Evolutionary conservation across 192 early-diverging fungal genomes (phyloP), one percentile per base, ranked within the genome.

Genomic region (Gonapodya sp.): DNA sequence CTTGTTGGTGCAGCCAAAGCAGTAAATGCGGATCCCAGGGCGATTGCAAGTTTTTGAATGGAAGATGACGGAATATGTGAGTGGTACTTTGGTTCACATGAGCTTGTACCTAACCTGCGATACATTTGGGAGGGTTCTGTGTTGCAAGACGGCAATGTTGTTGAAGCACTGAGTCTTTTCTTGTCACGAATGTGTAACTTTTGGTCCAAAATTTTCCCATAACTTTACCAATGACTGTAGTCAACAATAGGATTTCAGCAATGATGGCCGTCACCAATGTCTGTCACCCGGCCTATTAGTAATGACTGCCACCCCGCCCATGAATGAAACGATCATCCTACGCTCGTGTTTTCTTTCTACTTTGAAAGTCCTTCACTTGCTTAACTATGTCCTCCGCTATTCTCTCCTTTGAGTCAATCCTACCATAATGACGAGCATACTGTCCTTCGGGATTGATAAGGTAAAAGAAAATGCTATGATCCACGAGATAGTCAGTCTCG

Each of bases 391-490:
- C 93, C 35, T 83, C 36, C 0, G 86, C 82, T 18, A 95, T 90
- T 37, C 89, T 83, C 2, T 94, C 92, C 1, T 88, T 86, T 14
- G 89, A 89, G 36, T 92, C 87, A 72, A 95, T 94, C 83, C 92
- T 94, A 34, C 96, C 95, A 85, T 95, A 99, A 36, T 94, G 94
- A 30, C 95, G 94, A 31, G 96, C 87, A 85, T 97, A 99, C 78
- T 90, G 82, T 37, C 96, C 96, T 73, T 96, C 91, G 2, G 94
- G 96, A 77, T 93, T 93, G 90, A 99, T 94, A 72, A 99, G 86
- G 84, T 98, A 99, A 81, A 97, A 97, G 86, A 97, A 99, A 83
- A 99, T 99, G 36, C 95, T 95, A 83, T 99, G 97, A 81, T 99
- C 97, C 16, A 99, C 97, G 36, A 99, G 85, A 83, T 99, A 99